Evolutionary conservation across 768 basidiomycete species (phyloP).

Genomic region (Favolaschia claudopus): DNA sequence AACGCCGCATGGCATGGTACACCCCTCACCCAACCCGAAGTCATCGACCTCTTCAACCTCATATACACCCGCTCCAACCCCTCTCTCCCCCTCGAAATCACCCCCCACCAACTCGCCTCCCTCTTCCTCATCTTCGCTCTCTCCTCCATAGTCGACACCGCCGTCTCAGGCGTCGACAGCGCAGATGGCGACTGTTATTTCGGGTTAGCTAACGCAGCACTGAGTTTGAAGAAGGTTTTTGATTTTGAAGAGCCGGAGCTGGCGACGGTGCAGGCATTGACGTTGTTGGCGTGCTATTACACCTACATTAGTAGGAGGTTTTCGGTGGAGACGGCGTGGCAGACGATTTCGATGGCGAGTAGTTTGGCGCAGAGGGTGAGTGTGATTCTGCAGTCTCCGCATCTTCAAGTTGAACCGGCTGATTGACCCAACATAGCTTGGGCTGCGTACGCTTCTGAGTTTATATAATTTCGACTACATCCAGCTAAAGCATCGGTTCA

Average conservation of each 20-base stretch:
- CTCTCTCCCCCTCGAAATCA: neutral
- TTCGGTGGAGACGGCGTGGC: constrained; percentile 45
- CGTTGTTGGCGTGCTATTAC: constrained; percentile 45
- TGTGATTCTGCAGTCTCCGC: neutral
- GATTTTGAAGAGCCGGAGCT: constrained; percentile 47
- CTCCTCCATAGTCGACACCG: constrained; percentile 29
- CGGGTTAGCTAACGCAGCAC: constrained; percentile 49
- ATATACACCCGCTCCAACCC: constrained; percentile 2
- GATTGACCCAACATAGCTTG: constrained; percentile 7
- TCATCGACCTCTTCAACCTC: constrained; percentile 42
- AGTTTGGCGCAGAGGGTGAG: constrained; percentile 44
- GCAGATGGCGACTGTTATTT: constrained; percentile 55
- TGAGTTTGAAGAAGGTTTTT: constrained; percentile 47
- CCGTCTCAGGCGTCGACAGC: constrained; percentile 37
- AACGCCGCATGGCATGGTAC: constrained; percentile 52
- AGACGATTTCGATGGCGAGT: constrained; percentile 38
- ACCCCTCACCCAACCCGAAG: constrained; percentile 54
- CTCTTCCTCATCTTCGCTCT: constrained; percentile 29
- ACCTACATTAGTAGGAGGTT: constrained; percentile 41
- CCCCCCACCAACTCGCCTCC: constrained; percentile 29
- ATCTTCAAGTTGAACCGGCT: neutral
- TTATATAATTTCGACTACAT: neutral
- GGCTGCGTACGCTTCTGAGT: constrained; percentile 11
- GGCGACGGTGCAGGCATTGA: constrained; percentile 49
- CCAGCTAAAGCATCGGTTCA: neutral